phyloP scores from a whole-genome alignment of 2,329 filamentous ascomycete genomes.

The Sporothrix globosa region DNA sequence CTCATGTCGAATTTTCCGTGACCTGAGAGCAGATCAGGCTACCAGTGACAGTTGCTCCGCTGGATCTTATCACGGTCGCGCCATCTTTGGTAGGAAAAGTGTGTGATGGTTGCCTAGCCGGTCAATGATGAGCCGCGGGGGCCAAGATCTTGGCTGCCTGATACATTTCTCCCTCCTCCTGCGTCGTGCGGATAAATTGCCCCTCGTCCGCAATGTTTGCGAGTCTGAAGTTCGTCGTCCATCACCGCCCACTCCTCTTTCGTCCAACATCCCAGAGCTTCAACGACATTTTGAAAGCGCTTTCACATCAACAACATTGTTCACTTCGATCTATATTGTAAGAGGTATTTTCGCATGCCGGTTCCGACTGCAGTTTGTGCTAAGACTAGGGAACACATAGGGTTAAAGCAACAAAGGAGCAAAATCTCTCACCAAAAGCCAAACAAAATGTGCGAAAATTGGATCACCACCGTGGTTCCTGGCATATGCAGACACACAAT shows the following conservation, averaged over 20 bases:
- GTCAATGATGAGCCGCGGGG: neutral
- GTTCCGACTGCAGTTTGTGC: too few species aligned
- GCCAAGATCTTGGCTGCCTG: neutral
- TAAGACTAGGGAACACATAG: too few species aligned
- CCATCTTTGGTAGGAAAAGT: neutral
- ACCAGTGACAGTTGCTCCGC: neutral
- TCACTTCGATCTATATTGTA: neutral
- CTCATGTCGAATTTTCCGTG: neutral
- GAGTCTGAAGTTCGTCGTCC: neutral
- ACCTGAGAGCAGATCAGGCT: neutral
- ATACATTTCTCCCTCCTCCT: neutral
- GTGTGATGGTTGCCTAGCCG: neutral
- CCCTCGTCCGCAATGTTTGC: neutral
- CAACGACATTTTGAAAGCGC: neutral
- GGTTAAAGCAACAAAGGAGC: too few species aligned
- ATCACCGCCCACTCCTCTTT: neutral
- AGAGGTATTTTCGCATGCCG: neutral
- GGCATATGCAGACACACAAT: neutral
- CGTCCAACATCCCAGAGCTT: neutral
- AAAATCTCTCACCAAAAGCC: neutral
- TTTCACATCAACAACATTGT: neutral
- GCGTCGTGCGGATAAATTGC: neutral
- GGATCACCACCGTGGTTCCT: neutral
- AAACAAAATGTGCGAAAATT: neutral
- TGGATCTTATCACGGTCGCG: neutral